Evolutionary conservation across 352 stramenopile species (phyloP).

Genomic region (Phytophthora crassamura): DNA sequence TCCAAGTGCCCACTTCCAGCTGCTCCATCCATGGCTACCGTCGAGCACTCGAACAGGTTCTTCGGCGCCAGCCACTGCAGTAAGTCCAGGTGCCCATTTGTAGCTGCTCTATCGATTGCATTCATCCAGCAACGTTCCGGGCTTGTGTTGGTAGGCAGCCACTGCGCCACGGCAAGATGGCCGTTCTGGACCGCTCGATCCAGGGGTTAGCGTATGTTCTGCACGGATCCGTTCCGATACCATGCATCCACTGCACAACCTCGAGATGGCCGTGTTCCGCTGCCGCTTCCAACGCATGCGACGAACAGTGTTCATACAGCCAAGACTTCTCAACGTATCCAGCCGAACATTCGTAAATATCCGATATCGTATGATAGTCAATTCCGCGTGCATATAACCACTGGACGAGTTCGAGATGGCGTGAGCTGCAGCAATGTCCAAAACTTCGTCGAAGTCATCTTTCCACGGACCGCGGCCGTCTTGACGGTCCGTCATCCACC

Average conservation of each 20-base stretch:
- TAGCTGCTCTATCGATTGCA: not conserved
- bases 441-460: not conserved
- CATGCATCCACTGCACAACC: conserved; percentile 8
- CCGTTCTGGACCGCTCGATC: not conserved
- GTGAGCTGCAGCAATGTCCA: conserved; percentile 11
- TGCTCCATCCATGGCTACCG: not conserved
- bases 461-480: conserved; percentile 9
- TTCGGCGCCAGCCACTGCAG: not conserved
- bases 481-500: conserved; percentile 10
- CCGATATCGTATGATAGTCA: not conserved
- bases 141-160: not conserved
- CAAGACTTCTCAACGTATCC: not conserved
- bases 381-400: conserved; percentile 6
- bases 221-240: too few relatives aligned
- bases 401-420: conserved; percentile 5
- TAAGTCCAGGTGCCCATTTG: not conserved
- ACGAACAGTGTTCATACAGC: not conserved
- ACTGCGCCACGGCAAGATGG: not conserved
- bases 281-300: not conserved
- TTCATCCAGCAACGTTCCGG: not conserved
- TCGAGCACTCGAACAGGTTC: not conserved
- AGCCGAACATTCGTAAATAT: not conserved
- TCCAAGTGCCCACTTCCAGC: conserved; percentile 20
- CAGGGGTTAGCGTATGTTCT: not conserved
- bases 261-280: conserved; percentile 8